These are phyloP conservation scores for Pseudogymnoascus sp. DNA, from an alignment of 2,329 filamentous ascomycete species.

Conservation along the genomic window DNA sequence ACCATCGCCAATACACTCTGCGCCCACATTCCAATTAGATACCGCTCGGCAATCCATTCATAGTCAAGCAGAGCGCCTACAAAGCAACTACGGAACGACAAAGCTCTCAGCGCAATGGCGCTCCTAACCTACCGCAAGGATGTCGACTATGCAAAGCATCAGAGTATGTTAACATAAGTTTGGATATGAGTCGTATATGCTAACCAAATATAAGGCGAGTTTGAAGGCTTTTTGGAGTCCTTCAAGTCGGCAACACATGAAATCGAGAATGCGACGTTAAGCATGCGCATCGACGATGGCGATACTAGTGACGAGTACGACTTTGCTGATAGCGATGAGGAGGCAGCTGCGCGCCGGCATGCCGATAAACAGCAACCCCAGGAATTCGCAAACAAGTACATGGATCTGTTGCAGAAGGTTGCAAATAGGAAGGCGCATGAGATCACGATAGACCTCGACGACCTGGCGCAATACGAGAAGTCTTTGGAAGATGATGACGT, in stretches of 20 bases:
- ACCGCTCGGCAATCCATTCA: constrained; percentile 12
- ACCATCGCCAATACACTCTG: constrained; percentile 10
- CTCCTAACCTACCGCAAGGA: constrained; percentile 71
- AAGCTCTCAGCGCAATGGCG: constrained; percentile 57
- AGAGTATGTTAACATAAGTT: constrained; percentile 48
- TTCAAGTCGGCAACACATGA: constrained; percentile 80
- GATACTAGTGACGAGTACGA: constrained; percentile 86
- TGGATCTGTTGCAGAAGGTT: constrained; percentile 77
- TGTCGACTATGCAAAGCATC: constrained; percentile 83
- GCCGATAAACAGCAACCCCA: constrained; percentile 42
- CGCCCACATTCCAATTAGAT: constrained; percentile 19
- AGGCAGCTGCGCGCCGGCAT: constrained; percentile 39
- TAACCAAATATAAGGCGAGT: constrained; percentile 49
- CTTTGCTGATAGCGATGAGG: constrained; percentile 78
- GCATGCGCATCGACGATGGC: constrained; percentile 81
- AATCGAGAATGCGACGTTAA: constrained; percentile 74
- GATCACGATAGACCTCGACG: constrained; percentile 82
- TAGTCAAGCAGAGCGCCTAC: constrained; percentile 3
- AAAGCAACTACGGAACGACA: constrained; percentile 10
- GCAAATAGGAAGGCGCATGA: constrained; percentile 73
- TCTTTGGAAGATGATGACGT: constrained; percentile 52
- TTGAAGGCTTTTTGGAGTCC: constrained; percentile 78
- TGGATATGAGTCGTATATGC: neutral
- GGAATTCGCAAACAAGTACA: constrained; percentile 75
- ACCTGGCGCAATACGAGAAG: constrained; percentile 73